Base-by-base conservation (phyloP, 208 protist species). In the Leishmania turanica region DNA sequence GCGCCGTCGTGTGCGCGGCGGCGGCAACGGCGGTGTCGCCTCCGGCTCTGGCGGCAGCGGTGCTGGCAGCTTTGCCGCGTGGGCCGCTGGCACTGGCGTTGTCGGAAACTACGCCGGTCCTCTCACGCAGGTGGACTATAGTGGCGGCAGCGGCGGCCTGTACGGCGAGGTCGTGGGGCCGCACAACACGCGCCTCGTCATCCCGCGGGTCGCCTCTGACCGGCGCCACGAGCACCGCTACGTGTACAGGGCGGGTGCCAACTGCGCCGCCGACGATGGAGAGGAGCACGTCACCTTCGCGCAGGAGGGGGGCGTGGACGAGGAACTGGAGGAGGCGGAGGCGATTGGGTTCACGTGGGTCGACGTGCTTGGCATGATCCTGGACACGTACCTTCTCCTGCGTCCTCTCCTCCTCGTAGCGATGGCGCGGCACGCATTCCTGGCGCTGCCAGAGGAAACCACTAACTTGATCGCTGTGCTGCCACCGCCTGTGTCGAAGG, bases 301-400 rank as follows among this genome's bases (percentile, higher is more conserved):
- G 31, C 66, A 60, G 27, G 75, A 86, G 0, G 75, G 78, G n/a
- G 80, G 65, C 4, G 77, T 83, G 34, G 80, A 81, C 53, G 79
- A 34, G 31, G 80, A 75, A 45, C 65, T 74, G 56, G 86, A 86
- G 72, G 73, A 80, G 75, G 78, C 74, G 19, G 89, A 90, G 75
- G 56, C 80, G 31, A 76, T 95, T 45, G 87, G 77, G n/a, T 92
- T 93, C 76, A 93, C 89, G 42, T 90, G 84, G 72, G 65, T 94
- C 2, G 94, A 97, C 78, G 77, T 96, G 31, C 84, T 97, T 4
- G 92, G 89, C 21, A 79, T 96, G 78, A n/a, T 88, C 11, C 84
- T 96, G 15, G 94, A 97, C 81, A 37, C 82, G 31, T 89, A 91
- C 78, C 77, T 94, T 24, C 81, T 96, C 19, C 62, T 96, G 11